Percentiles rank a stretch among this genome's conserved stretches.
Conservation (phyloP, 1,284 basidiomycete genomes). For the Cutaneotrichosporon curvatum region DNA sequence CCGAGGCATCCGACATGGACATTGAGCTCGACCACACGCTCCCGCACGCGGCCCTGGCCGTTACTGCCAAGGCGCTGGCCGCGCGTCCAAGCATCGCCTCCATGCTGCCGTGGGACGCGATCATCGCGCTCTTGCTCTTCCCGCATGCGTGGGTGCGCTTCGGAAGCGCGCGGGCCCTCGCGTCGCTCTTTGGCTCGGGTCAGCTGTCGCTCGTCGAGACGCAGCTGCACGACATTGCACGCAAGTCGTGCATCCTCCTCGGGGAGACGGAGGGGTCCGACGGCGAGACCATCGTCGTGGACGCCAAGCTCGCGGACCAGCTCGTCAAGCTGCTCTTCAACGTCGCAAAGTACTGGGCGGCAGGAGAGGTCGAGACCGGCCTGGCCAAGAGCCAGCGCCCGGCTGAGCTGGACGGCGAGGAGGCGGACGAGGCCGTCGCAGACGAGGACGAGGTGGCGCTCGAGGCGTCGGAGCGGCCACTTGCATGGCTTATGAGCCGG, state of each 20-base stretch:
- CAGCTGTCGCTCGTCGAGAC: slow-evolving; percentile 12
- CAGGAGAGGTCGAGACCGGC: too few species aligned
- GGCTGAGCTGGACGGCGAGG: slow-evolving; percentile 18
- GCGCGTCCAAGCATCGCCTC: slow-evolving; percentile 52
- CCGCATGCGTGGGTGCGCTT: slow-evolving; percentile 93
- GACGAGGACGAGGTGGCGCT: slow-evolving; percentile 37
- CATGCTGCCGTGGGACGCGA: slow-evolving; percentile 57
- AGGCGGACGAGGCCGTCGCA: slow-evolving; percentile 41
- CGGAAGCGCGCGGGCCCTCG: slow-evolving; percentile 70
- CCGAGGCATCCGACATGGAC: slow-evolving; percentile 44
- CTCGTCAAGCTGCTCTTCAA: slow-evolving; percentile 92
- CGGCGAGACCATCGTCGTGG: slow-evolving; percentile 49
- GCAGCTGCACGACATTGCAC: slow-evolving; percentile 64
- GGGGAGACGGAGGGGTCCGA: slow-evolving; percentile 52
- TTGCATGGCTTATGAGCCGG: slow-evolving; percentile 90
- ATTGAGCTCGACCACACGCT: slow-evolving; percentile 66
- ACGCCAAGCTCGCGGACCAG: slow-evolving; percentile 70
- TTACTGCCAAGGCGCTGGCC: slow-evolving; percentile 59
- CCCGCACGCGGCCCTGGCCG: slow-evolving; percentile 71
- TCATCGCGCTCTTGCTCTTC: slow-evolving; percentile 68
- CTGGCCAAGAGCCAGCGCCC: too few species aligned
- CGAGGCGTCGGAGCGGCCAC: slow-evolving; percentile 51
- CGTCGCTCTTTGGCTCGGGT: slow-evolving; percentile 59
- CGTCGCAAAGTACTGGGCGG: slow-evolving; percentile 74
- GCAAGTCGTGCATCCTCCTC: slow-evolving; percentile 71